Conservation (phyloP, 805 yeast species). For the Teunomyces stri region DNA sequence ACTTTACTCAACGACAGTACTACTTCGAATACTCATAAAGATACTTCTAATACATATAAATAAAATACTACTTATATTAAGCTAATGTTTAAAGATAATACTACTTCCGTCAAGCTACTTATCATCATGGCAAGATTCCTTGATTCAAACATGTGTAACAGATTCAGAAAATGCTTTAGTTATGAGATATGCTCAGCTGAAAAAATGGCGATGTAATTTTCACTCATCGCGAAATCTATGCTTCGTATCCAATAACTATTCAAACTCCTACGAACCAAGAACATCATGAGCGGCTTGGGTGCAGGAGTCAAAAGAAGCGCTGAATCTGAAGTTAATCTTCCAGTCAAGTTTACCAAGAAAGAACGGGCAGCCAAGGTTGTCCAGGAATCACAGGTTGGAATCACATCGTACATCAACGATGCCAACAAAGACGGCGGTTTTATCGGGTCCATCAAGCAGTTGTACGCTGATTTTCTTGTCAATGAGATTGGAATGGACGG, state of each 20-base stretch:
- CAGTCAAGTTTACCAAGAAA: conserved; percentile 11
- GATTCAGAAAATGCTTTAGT: no score
- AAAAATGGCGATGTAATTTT: neutral
- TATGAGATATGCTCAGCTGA: no score
- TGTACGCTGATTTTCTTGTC: conserved; percentile 92
- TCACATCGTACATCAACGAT: conserved; percentile 62
- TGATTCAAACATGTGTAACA: no score
- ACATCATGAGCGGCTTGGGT: neutral
- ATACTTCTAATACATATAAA: no score
- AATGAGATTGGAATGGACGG: conserved; percentile 77
- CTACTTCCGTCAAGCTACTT: no score
- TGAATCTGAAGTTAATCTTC: neutral
- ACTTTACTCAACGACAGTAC: no score
- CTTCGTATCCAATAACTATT: conserved; percentile 8
- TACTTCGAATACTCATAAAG: no score
- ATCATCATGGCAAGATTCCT: no score
- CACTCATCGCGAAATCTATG: conserved; percentile 3
- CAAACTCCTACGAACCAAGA: conserved; percentile 3
- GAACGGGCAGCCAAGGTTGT: conserved; percentile 41
- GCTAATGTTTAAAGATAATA: no score
- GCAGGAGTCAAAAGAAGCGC: conserved; percentile 9
- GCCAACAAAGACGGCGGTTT: conserved; percentile 54
- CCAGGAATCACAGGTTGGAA: conserved; percentile 83
- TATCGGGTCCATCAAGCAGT: conserved; percentile 75
- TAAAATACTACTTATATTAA: no score